Conservation (phyloP, 2,329 filamentous ascomycete species). For the Colletotrichum sp. region DNA sequence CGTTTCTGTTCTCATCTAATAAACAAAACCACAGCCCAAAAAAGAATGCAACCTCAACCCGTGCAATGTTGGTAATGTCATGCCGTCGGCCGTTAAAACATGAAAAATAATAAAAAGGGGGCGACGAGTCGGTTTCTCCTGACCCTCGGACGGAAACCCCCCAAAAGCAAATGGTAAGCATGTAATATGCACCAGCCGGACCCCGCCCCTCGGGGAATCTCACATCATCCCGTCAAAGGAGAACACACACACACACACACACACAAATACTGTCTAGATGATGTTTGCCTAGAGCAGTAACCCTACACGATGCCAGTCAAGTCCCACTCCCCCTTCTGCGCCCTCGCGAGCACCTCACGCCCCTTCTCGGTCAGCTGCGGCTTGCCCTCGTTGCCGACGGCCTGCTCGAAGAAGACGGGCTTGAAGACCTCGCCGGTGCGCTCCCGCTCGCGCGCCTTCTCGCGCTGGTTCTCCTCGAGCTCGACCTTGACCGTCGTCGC, state of each 20-base stretch:
- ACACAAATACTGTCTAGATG: neutral
- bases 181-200: neutral
- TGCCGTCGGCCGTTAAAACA: neutral
- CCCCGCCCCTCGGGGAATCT: neutral
- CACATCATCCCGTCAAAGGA: neutral
- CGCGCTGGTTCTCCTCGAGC: conserved; percentile 87
- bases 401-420: conserved; percentile 84
- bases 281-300: neutral
- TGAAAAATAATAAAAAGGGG: neutral
- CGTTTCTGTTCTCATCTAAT: neutral
- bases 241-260: neutral
- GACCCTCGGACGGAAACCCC: neutral
- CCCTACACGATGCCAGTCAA: conserved; percentile 45
- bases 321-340: conserved; percentile 59
- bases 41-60: neutral
- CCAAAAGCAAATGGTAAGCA: neutral
- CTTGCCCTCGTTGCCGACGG: conserved; percentile 59
- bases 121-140: neutral
- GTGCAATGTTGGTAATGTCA: neutral
- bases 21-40: neutral
- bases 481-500: conserved; percentile 90
- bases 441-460: conserved; percentile 83
- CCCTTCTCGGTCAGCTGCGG: conserved; percentile 62
- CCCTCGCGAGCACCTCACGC: conserved; percentile 52
- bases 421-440: conserved; percentile 72